A percentile compares a stretch with the other conserved stretches of the same genome.
phyloP scores from a whole-genome alignment of 345 rosid genomes.

The Gynandropsis gynandra region DNA sequence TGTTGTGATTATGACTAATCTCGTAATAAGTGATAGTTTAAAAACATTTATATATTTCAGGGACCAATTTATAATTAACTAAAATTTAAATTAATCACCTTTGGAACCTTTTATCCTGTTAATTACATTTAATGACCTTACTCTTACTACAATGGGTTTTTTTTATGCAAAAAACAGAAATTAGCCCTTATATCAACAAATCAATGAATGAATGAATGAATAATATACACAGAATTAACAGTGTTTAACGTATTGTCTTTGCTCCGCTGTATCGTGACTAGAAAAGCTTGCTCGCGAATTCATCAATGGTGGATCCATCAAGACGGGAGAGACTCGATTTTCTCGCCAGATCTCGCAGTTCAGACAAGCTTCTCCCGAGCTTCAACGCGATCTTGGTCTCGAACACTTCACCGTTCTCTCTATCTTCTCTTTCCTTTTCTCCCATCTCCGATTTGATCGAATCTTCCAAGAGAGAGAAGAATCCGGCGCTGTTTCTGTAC shows the following conservation, averaged over 20 bases:
- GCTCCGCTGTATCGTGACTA: constrained; percentile 11
- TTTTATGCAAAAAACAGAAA: too few relatives aligned
- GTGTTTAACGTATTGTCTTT: too few relatives aligned
- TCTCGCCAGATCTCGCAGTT: constrained; percentile 26
- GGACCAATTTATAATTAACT: too few relatives aligned
- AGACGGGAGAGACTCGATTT: constrained; percentile 23
- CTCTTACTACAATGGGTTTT: too few relatives aligned
- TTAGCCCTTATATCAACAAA: too few relatives aligned
- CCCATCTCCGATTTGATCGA: constrained; percentile 16
- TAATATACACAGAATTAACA: constrained; percentile 6
- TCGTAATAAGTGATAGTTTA: too few relatives aligned
- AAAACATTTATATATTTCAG: too few relatives aligned
- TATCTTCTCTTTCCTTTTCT: constrained; percentile 1
- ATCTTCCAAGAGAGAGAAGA: constrained; percentile 28
- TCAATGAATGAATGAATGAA: constrained; percentile 23
- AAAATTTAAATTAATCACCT: too few relatives aligned
- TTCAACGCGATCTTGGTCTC: constrained; percentile 30
- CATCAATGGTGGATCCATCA: constrained; percentile 10
- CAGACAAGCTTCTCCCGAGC: constrained; percentile 33
- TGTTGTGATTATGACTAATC: too few relatives aligned
- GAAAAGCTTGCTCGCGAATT: constrained; percentile 37
- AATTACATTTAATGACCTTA: too few relatives aligned
- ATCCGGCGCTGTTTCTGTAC: constrained; percentile 32
- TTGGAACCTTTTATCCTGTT: too few relatives aligned
- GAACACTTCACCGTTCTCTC: constrained; percentile 27